Evolutionary conservation across 495 filamentous ascomycete species (phyloP), one percentile per base, ranked within the genome.

Genomic region (Xylona heveae): DNA sequence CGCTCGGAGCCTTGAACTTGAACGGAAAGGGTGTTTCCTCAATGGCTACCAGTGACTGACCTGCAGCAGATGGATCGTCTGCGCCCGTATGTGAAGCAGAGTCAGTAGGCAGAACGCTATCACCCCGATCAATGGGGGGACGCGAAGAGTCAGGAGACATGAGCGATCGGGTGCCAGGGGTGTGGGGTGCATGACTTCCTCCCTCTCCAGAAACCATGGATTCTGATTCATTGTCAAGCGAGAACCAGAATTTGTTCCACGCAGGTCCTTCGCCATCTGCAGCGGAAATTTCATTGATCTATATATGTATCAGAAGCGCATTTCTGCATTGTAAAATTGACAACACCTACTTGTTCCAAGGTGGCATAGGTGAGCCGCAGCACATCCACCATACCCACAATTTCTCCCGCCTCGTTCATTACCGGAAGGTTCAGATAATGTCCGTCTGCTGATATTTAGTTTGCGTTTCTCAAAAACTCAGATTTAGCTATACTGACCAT

Each of bases 191-290:
- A 33, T 74, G 71, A 42, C 64, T 68, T 33, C 78, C 77, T 36
- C 82, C 79, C 32, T 63, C 60, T 28, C 90, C 88, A 34, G 88
- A 99, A 39, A 95, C 71, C 61, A 91, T 75, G 1, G 88, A 97
- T 52, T 95, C 88, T 3, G 85, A 88, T 46, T 94, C 88, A 44
- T 90, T 73, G 52, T 94, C 84, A 41, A 97, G 68, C 3, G 88
- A 94, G 33, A 95, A 59, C 88, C 88, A 97, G 59, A 97, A 97
- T 56, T 94, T 95, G 58, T 94, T 92, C 88, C 88, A 97, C 9
- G 88, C 88, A 10, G 88, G 88, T 0, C 88, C 88, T 53, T 95
- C 88, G 41, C 71, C 81, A 45, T 97, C 85, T 18, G 63, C 64
- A 15, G 71, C 80, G 24, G 61, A 63, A 68, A 81, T 81, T 15